Base-by-base conservation (phyloP, 352 stramenopile species). In the Peronospora tabacina region DNA sequence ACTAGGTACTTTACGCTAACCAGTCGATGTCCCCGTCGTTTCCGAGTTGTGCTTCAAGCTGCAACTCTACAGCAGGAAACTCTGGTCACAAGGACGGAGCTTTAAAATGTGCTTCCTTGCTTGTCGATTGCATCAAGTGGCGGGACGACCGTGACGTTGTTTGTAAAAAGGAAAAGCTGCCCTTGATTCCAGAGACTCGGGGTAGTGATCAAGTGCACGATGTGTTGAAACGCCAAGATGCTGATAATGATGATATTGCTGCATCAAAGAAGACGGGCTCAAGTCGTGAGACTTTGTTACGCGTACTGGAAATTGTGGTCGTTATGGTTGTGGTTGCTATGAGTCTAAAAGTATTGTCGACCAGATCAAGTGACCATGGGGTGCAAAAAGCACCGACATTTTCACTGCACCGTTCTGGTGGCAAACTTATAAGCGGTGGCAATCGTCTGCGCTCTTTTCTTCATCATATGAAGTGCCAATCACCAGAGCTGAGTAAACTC, bases 361-460 rank as follows among this genome's bases (percentile, higher is more conserved):
- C 33, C 17, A 64, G 37, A 32, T 39, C 44, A 19, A n/a, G 5
- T 2, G 37, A 43, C 20, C 44, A 52, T 51, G 40, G 33, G 13
- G 29, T 41, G 6, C 45, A 61, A 9, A 43, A 48, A n/a, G 13
- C 37, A 7, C 57, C 48, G 6, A 36, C 40, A 2, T 61, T 67
- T 28, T 67, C 57, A 34, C 30, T 67, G 24, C 58, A 70, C 41
- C 52, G 53, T 36, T 67, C 57, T 9, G 52, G 56, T 9, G 35
- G 44, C 13, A 66, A 70, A 29, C 19, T 70, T n/a, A 15, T 70
- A 43, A 43, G 39, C 34, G 61, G 52, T 9, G 52, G 58, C 0
- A 44, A 61, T 10, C 62, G 53, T 35, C 49, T 70, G 12, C 57
- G 58, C 11, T 65, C 53, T 2, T 51, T 65, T 17, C 52, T 70